Conservation (phyloP, 768 basidiomycete species). For the Podaxis mareebaensis region DNA sequence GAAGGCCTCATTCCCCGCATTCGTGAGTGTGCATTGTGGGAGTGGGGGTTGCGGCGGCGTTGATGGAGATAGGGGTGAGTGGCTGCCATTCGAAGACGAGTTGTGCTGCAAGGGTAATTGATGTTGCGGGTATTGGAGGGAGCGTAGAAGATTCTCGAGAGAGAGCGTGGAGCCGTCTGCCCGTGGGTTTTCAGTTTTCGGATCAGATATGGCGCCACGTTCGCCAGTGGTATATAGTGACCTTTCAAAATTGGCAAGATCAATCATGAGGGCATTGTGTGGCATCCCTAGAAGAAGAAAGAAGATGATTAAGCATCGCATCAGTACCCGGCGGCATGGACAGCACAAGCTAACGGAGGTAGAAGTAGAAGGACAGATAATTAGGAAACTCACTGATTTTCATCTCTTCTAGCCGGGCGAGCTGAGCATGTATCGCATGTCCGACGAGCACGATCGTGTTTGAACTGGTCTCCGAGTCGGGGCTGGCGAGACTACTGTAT, state of each 20-base stretch:
- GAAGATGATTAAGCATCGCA: conserved; percentile 2
- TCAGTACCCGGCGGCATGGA: conserved; percentile 4
- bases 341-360: background rate
- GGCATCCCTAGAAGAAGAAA: conserved; percentile 55
- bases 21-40: conserved; percentile 54
- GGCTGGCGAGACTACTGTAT: conserved; percentile 68
- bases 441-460: conserved; percentile 75
- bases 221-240: conserved; percentile 57
- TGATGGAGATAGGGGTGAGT: conserved; percentile 5
- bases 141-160: conserved; percentile 61
- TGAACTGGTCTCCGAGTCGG: conserved; percentile 70
- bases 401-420: conserved; percentile 73
- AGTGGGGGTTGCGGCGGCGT: conserved; percentile 22
- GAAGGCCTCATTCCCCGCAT: conserved; percentile 82
- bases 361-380: background rate
- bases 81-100: conserved; percentile 18
- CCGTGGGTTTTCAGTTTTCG: conserved; percentile 55
- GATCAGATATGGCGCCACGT: conserved; percentile 63
- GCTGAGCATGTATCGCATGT: conserved; percentile 54
- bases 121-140: conserved; percentile 26
- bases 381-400: conserved; percentile 62
- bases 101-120: background rate
- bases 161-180: conserved; percentile 55
- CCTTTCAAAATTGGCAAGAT: conserved; percentile 65
- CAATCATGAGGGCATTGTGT: conserved; percentile 68